Evolutionary conservation across 2,329 filamentous ascomycete species (phyloP), one percentile per base, ranked within the genome.

Genomic region (Laburnicola sp.): DNA sequence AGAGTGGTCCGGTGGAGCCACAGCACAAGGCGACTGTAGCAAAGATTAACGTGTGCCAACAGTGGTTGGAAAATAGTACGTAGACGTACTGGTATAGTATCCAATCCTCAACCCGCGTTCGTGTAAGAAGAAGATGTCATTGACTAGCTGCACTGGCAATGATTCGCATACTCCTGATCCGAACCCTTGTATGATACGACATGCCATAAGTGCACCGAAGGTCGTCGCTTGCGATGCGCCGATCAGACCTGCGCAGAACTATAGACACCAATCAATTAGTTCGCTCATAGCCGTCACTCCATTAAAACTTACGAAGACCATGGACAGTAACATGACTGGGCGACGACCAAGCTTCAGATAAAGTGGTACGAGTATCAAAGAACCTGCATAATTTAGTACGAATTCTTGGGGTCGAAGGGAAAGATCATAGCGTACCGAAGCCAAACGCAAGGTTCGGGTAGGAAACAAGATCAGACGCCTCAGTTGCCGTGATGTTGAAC

Each of bases 361-460:
- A 31, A 81, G 64, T 0, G 82, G 82, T 0, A 86, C 81, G 2
- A 85, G 73, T 2, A 85, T 34, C 21, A 85, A 70, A 0, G 80
- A 81, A 2, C 55, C 55, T 60, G 28, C 8, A 16, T 6, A 10
- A 8, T 21, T 50, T 42, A 52, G n/a, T 27, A 23, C 5, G 28
- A 2, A 3, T 6, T 76, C 16, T 6, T 27, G 3, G 8, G 2
- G 8, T 25, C 3, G 3, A 31, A 22, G 1, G 3, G 10, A 11
- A 31, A 28, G 7, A 8, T 22, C n/a, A 3, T 22, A 37, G 8
- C 35, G 6, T 54, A 58, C 79, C 80, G 52, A 84, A 82, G 0
- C 83, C 83, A 66, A 82, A 85, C 3, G 80, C 78, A 21, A 85
- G 73, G 63, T 85, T 85, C 0, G 82, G 78, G 61, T 85, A 86